Evolutionary conservation across 2,329 filamentous ascomycete species (phyloP).

Genomic region (Lasiodiplodia theobromae): DNA sequence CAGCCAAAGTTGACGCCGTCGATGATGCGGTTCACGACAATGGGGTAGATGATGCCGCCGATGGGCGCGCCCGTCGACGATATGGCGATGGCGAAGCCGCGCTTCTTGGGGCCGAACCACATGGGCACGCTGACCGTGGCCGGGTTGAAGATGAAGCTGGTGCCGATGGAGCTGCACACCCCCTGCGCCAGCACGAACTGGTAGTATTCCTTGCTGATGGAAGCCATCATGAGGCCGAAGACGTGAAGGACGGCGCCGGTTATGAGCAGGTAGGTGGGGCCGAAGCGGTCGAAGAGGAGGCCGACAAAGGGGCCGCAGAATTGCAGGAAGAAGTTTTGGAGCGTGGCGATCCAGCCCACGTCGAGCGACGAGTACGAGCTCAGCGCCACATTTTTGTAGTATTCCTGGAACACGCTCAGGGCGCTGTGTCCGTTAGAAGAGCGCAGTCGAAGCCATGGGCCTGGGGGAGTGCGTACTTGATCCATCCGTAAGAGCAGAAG

Average conservation of each 20-base stretch:
- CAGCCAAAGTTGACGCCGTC: slow-evolving; percentile 59
- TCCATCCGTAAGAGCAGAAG: slow-evolving; percentile 1
- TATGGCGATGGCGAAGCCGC: neutral
- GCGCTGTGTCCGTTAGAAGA: slow-evolving; percentile 38
- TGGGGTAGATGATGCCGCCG: slow-evolving; percentile 62
- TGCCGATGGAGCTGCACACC: slow-evolving; percentile 59
- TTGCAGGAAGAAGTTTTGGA: slow-evolving; percentile 58
- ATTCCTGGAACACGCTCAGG: slow-evolving; percentile 55
- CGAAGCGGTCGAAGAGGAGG: slow-evolving; percentile 68
- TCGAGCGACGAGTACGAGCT: slow-evolving; percentile 45
- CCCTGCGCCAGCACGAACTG: slow-evolving; percentile 63
- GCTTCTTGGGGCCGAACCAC: slow-evolving; percentile 47
- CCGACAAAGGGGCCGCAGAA: slow-evolving; percentile 65
- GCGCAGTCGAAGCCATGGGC: neutral
- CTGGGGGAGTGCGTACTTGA: neutral
- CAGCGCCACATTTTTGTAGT: slow-evolving; percentile 54
- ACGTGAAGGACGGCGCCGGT: slow-evolving; percentile 47
- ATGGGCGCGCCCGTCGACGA: slow-evolving; percentile 54
- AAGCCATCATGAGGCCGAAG: slow-evolving; percentile 69
- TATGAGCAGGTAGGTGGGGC: slow-evolving; percentile 52
- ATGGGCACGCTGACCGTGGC: slow-evolving; percentile 52
- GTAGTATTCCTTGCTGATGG: slow-evolving; percentile 61
- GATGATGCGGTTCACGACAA: slow-evolving; percentile 57
- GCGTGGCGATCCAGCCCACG: slow-evolving; percentile 57
- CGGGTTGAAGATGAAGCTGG: slow-evolving; percentile 58